Conservation (phyloP, 306 rosid species). For the Pterocarpus macrocarpus region DNA sequence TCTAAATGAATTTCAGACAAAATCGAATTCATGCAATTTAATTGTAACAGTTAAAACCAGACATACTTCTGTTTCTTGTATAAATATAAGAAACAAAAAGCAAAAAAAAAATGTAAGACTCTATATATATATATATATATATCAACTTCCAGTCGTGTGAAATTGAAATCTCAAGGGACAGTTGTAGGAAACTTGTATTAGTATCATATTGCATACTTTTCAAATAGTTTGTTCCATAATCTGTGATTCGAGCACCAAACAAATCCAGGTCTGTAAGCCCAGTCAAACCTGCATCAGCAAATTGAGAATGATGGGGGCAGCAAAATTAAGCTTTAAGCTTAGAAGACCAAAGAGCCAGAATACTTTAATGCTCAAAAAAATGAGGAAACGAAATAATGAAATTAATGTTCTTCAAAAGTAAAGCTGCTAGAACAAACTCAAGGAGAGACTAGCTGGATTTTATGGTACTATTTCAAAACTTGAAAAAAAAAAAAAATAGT, state of each 20-base stretch:
- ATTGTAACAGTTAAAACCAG: conserved; percentile 20
- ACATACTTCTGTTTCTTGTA: neutral
- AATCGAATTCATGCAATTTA: conserved; percentile 31
- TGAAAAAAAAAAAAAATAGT: neutral
- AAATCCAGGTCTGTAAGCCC: conserved; percentile 91
- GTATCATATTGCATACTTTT: conserved; percentile 64
- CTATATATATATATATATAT: conserved; percentile 20
- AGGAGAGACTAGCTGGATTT: conserved; percentile 28
- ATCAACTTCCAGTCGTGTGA: neutral
- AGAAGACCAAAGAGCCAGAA: conserved; percentile 20
- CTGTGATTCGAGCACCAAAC: conserved; percentile 92
- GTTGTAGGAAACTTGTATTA: neutral
- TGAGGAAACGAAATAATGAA: neutral
- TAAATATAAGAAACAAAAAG: conserved; percentile 18
- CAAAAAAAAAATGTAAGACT: conserved; percentile 1
- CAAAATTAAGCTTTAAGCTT: conserved; percentile 22
- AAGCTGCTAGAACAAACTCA: neutral
- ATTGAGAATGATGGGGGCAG: conserved; percentile 38
- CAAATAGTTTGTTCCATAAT: conserved; percentile 78
- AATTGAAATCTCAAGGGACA: neutral
- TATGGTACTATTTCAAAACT: conserved; percentile 11
- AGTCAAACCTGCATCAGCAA: conserved; percentile 74
- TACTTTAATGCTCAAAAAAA: neutral
- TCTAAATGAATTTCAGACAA: conserved; percentile 29
- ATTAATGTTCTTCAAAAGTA: conserved; percentile 21